Evolutionary conservation across 164 flowering plant species (phyloP).

Genomic region (Annona squamosa): DNA sequence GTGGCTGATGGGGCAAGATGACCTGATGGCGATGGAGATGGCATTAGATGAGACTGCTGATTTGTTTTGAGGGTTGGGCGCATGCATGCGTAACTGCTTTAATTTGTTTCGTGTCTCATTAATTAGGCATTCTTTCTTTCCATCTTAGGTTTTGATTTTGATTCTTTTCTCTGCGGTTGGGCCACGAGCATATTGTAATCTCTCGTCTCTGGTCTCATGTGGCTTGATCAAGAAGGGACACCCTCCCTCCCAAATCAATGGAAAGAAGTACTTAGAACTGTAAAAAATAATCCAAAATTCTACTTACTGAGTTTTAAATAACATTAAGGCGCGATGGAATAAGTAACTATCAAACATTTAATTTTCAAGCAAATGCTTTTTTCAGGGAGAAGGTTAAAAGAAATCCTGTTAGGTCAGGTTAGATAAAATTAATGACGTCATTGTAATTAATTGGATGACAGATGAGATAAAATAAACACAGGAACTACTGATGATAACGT

Average conservation of each 20-base stretch:
- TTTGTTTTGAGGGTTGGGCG: slow-evolving; percentile 25
- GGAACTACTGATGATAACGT: too few species aligned
- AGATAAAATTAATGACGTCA: too few species aligned
- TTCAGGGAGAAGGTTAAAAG: too few species aligned
- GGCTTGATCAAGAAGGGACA: slow-evolving; percentile 1
- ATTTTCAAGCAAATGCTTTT: too few species aligned
- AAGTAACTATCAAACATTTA: neutral
- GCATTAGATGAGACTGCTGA: slow-evolving; percentile 30
- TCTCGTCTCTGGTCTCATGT: neutral
- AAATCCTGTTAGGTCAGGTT: too few species aligned
- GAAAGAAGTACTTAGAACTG: slow-evolving; percentile 23
- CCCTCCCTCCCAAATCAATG: slow-evolving; percentile 3
- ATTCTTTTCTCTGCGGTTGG: neutral
- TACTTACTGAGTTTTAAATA: slow-evolving; percentile 2
- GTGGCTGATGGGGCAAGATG: slow-evolving; percentile 51
- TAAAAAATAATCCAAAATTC: slow-evolving; percentile 5
- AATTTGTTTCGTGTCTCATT: neutral
- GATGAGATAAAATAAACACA: too few species aligned
- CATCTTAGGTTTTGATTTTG: neutral
- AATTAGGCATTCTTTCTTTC: neutral
- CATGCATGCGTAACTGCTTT: neutral
- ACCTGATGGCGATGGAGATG: slow-evolving; percentile 26
- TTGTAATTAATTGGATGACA: too few species aligned
- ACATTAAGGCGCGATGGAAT: slow-evolving; percentile 1
- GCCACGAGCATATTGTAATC: slow-evolving; percentile 7